Conservation (phyloP, 345 rosid genomes). For the Trapa bicornis region DNA sequence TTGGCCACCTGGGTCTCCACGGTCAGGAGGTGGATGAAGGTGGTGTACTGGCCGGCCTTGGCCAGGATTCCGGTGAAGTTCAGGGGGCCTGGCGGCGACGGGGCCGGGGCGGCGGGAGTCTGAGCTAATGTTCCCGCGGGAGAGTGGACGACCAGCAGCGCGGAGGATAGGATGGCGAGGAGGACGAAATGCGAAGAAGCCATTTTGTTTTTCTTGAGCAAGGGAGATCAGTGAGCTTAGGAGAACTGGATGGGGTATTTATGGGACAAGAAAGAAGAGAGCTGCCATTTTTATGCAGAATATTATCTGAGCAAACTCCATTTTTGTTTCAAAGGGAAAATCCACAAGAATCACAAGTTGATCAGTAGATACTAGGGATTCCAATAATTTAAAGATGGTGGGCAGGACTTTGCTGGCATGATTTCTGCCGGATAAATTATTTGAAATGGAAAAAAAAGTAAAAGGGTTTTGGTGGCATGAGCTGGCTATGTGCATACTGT, state of each 20-base stretch:
- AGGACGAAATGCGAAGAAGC: slow-evolving; percentile 18
- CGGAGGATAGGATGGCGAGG: slow-evolving; percentile 6
- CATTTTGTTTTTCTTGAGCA: slow-evolving; percentile 29
- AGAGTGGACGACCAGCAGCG: slow-evolving; percentile 26
- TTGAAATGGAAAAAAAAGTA: background rate
- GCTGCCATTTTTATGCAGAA: background rate
- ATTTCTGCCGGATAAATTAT: background rate
- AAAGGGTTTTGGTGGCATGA: slow-evolving; percentile 12
- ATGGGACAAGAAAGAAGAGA: slow-evolving; percentile 3
- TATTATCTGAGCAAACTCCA: too few relatives aligned
- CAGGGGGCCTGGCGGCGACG: slow-evolving; percentile 39
- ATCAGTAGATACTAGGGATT: too few relatives aligned
- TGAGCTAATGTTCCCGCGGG: slow-evolving; percentile 13
- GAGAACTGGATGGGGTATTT: slow-evolving; percentile 2
- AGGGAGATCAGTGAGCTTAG: background rate
- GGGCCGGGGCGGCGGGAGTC: slow-evolving; percentile 39
- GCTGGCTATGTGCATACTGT: slow-evolving; percentile 7
- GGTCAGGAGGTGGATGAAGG: slow-evolving; percentile 40
- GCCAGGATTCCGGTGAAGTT: slow-evolving; percentile 67
- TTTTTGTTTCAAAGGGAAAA: too few relatives aligned
- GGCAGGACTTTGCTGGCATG: too few relatives aligned
- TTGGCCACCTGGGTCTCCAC: slow-evolving; percentile 33
- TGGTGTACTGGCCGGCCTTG: slow-evolving; percentile 52
- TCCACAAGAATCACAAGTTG: too few relatives aligned
- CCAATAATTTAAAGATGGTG: too few relatives aligned